Percentiles rank a stretch among this genome's conserved stretches.
Evolutionary conservation across 495 filamentous ascomycete genomes (phyloP).

Genomic region (Aspergillus avenaceus): DNA sequence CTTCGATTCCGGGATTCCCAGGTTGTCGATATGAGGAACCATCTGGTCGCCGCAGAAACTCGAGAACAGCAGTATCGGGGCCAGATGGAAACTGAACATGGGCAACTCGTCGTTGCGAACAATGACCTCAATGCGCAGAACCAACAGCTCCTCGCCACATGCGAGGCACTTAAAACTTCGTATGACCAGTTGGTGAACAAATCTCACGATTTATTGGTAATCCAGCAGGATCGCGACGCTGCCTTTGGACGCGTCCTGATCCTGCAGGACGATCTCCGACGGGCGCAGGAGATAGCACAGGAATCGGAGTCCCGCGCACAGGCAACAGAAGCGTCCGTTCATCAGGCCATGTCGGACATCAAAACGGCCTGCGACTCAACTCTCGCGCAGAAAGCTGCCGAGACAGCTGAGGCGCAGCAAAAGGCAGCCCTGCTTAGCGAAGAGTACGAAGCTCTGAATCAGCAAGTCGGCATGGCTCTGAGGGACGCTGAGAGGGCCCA

Average conservation of each 20-base stretch:
- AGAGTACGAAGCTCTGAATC: conserved; percentile 2
- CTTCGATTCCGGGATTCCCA: not conserved
- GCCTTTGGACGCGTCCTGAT: not conserved
- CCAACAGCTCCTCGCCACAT: not conserved
- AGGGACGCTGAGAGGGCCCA: conserved; percentile 9
- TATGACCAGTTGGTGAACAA: not conserved
- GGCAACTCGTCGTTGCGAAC: not conserved
- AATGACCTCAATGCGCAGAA: not conserved
- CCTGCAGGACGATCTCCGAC: conserved; percentile 2
- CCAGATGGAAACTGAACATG: not conserved
- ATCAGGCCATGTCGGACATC: conserved; percentile 4
- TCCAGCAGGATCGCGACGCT: conserved; percentile 4
- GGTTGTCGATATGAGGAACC: not conserved
- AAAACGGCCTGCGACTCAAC: conserved; percentile 4
- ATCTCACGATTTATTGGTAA: not conserved
- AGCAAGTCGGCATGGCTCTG: conserved; percentile 5
- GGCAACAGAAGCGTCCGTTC: not conserved
- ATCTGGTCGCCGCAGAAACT: not conserved
- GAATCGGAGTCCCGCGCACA: not conserved
- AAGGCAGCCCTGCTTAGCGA: not conserved
- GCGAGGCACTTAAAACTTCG: not conserved
- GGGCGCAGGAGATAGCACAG: not conserved
- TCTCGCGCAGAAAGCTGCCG: conserved; percentile 1
- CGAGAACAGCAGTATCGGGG: not conserved
- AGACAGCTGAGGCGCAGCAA: not conserved